Percentiles rank a stretch among this genome's conserved stretches.
Conservation (phyloP, 192 early-diverging fungal species). For the Podila horticola region DNA sequence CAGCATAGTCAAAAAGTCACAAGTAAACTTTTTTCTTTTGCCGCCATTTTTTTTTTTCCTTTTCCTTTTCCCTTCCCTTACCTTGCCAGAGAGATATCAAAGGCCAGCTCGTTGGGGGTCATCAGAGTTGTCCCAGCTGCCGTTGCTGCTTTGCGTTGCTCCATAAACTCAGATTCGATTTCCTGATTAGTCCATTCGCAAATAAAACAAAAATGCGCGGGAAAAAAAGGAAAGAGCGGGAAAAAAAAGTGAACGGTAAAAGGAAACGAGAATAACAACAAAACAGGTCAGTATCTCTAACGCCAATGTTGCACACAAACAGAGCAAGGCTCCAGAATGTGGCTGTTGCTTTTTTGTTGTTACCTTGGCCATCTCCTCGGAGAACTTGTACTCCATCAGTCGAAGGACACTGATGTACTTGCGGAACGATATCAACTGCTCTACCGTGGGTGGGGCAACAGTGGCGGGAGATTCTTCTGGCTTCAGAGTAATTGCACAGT, state of each 20-base stretch:
- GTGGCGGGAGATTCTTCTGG: slow-evolving; percentile 20
- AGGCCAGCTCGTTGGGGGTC: slow-evolving; percentile 40
- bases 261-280: background rate
- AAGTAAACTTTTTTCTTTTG: background rate
- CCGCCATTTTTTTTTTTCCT: background rate
- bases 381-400: slow-evolving; percentile 65
- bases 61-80: background rate
- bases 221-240: slow-evolving; percentile 5
- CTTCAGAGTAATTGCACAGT: slow-evolving; percentile 63
- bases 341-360: background rate
- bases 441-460: slow-evolving; percentile 52
- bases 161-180: slow-evolving; percentile 51
- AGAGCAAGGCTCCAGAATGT: too few species aligned
- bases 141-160: slow-evolving; percentile 39
- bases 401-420: slow-evolving; percentile 67
- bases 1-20: background rate
- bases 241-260: slow-evolving; percentile 4
- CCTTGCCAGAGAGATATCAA: slow-evolving; percentile 47
- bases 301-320: too few species aligned
- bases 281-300: too few species aligned
- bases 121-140: slow-evolving; percentile 30
- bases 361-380: slow-evolving; percentile 70
- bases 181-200: slow-evolving; percentile 19
- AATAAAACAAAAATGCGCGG: slow-evolving; percentile 35
- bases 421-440: slow-evolving; percentile 61